Percentiles rank a stretch among this genome's conserved stretches.
These are phyloP conservation scores for Blakeslea trispora DNA, from an alignment of 371 early-diverging fungal species.

Conservation along the genomic window DNA sequence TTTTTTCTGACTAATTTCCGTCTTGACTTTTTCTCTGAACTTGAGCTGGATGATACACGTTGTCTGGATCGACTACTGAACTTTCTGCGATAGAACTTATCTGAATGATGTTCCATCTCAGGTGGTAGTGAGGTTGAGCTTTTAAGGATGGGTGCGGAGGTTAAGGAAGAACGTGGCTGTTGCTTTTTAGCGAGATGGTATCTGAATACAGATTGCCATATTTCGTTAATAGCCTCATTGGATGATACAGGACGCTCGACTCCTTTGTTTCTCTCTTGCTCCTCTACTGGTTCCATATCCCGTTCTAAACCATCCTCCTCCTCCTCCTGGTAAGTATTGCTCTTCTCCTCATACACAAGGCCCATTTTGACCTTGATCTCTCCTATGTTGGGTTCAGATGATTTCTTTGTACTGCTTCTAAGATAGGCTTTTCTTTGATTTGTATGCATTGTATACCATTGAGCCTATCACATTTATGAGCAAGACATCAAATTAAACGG, in stretches of 20 bases:
- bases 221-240: neutral
- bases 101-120: neutral
- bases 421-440: constrained; percentile 1
- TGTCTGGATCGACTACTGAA: too few relatives aligned
- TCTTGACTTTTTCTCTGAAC: too few relatives aligned
- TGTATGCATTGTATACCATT: constrained; percentile 1
- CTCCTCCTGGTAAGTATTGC: neutral
- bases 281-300: neutral
- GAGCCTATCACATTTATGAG: too few relatives aligned
- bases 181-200: neutral
- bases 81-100: too few relatives aligned
- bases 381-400: neutral
- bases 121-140: neutral
- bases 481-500: neutral
- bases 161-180: neutral
- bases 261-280: neutral
- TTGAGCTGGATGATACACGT: too few relatives aligned
- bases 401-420: neutral
- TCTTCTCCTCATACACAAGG: neutral
- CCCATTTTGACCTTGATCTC: constrained; percentile 12
- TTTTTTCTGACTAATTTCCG: neutral
- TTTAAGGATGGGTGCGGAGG: neutral
- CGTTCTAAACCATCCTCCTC: constrained; percentile 1
- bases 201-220: neutral
- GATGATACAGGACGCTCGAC: neutral